Conservation (phyloP, 805 yeast genomes). For the Ogataea sp. region DNA sequence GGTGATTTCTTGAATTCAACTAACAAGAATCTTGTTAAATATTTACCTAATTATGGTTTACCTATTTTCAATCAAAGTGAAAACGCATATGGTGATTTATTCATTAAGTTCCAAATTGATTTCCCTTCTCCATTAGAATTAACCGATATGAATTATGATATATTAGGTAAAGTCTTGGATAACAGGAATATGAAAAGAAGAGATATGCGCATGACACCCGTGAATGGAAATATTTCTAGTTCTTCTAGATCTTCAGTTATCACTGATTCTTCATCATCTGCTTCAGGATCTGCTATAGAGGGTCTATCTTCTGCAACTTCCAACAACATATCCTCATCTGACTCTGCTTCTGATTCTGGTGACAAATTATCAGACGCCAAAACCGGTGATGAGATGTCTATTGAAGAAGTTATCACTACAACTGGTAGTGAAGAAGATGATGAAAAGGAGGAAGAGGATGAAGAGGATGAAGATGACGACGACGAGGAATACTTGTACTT, state of each 20-base stretch:
- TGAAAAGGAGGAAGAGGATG: not conserved
- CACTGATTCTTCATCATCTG: constrained; percentile 8
- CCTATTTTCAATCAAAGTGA: constrained; percentile 28
- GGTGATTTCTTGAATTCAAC: constrained; percentile 49
- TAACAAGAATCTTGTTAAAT: constrained; percentile 23
- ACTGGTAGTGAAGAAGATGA: not conserved
- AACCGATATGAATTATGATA: constrained; percentile 20
- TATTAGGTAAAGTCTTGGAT: not conserved
- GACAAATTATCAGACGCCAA: not conserved
- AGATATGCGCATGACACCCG: no score
- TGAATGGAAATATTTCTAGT: not conserved
- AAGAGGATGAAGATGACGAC: not conserved
- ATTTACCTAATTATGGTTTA: constrained; percentile 52
- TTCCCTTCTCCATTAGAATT: constrained; percentile 44
- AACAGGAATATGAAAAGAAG: not conserved
- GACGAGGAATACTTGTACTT: not conserved
- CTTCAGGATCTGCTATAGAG: no score
- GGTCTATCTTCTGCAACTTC: no score
- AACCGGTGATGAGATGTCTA: not conserved
- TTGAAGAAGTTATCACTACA: no score
- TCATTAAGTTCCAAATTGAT: constrained; percentile 47
- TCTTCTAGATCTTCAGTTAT: not conserved
- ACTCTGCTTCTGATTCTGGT: no score
- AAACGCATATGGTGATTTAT: constrained; percentile 41
- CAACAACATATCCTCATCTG: no score